phyloP scores from a whole-genome alignment of 352 stramenopile species.

The Phytophthora cryptogea region DNA sequence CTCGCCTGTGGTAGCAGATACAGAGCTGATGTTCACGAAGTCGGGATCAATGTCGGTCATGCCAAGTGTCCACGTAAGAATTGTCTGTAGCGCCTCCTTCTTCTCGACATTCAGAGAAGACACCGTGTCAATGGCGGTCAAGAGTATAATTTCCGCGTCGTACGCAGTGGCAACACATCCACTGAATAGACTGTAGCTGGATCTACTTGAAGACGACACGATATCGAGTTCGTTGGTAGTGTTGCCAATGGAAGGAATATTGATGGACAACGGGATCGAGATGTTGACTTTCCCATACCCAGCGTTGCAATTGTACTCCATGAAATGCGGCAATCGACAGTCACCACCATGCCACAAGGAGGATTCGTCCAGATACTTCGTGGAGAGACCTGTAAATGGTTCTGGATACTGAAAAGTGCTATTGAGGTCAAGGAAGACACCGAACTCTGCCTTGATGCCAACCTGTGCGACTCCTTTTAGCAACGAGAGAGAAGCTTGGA shows the following conservation, averaged over 20 bases:
- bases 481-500: constrained; percentile 26
- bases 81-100: constrained; percentile 16
- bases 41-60: constrained; percentile 30
- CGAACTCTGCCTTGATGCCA: constrained; percentile 24
- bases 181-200: constrained; percentile 28
- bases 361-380: constrained; percentile 21
- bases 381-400: constrained; percentile 21
- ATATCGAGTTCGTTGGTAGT: constrained; percentile 13
- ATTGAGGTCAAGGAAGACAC: constrained; percentile 29
- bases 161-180: constrained; percentile 31
- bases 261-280: constrained; percentile 21
- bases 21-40: constrained; percentile 29
- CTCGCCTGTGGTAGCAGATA: constrained; percentile 17
- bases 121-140: constrained; percentile 7
- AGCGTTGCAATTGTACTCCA: constrained; percentile 38
- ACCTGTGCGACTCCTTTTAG: constrained; percentile 23
- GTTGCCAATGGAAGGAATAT: constrained; percentile 12
- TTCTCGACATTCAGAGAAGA: constrained; percentile 15
- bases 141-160: constrained; percentile 28
- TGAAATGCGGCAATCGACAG: constrained; percentile 30
- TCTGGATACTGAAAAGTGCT: constrained; percentile 29
- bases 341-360: constrained; percentile 30
- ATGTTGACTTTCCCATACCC: constrained; percentile 37
- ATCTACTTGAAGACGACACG: constrained; percentile 23
- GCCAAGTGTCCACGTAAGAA: constrained; percentile 26